phyloP scores from a whole-genome alignment of 495 filamentous ascomycete genomes.

The Aspergillus affinis region DNA sequence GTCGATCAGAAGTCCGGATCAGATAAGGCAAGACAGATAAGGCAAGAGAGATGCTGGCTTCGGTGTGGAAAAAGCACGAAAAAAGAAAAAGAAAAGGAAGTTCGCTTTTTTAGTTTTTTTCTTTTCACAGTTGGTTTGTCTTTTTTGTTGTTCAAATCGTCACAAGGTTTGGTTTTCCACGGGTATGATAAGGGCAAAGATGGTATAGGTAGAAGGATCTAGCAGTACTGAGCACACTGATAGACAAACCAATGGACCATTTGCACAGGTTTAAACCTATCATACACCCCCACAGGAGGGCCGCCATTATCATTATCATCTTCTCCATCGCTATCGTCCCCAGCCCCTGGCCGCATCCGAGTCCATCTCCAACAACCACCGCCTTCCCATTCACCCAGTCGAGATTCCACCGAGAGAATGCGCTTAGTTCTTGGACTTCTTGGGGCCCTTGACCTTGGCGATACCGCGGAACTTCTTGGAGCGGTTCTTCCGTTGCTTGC shows the following conservation, averaged over 20 bases:
- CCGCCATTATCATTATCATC: neutral
- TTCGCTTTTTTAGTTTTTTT: neutral
- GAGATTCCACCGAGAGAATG: conserved; percentile 13
- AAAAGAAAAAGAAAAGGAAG: neutral
- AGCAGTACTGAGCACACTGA: neutral
- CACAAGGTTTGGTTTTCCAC: neutral
- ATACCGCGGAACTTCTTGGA: conserved; percentile 96
- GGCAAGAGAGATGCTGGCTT: neutral
- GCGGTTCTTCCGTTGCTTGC: conserved; percentile 99
- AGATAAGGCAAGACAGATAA: neutral
- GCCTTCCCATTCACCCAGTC: conserved; percentile 7
- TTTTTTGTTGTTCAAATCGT: neutral
- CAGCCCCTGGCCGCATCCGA: neutral
- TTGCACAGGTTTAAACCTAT: neutral
- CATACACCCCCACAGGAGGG: neutral
- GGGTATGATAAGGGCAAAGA: neutral
- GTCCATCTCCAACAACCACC: conserved; percentile 6
- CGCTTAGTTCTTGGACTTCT: conserved; percentile 61
- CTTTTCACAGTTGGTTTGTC: neutral
- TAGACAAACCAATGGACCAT: neutral
- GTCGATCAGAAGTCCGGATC: too few relatives aligned
- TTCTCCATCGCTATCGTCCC: neutral
- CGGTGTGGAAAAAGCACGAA: neutral
- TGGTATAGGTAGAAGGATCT: neutral
- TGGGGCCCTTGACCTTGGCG: conserved; percentile 84